Evolutionary conservation across 2,329 filamentous ascomycete genomes (phyloP).

Genomic region (Zymoseptoria crescenta): DNA sequence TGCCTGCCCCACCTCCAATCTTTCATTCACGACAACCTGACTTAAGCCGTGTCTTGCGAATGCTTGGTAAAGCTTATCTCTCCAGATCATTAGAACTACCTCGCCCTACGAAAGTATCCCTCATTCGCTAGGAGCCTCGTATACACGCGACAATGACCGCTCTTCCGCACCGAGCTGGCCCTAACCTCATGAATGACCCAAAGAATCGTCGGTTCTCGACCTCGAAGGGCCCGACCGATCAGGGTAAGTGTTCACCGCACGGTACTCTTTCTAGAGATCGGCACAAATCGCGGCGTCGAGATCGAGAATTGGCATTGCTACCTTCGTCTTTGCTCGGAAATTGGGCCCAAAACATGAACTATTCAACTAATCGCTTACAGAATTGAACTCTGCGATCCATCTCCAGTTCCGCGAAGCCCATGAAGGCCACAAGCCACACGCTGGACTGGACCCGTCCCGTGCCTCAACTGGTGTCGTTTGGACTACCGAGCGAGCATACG

Average conservation of each 20-base stretch:
- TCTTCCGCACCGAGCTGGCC: conserved; percentile 3
- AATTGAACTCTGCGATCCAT: conserved; percentile 76
- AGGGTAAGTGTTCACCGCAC: conserved; percentile 10
- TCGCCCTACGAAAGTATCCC: background rate
- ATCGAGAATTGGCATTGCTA: too few species aligned
- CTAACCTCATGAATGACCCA: conserved; percentile 1
- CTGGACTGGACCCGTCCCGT: conserved; percentile 78
- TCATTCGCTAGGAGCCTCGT: background rate
- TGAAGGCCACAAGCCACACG: conserved; percentile 83
- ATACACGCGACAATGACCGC: conserved; percentile 1
- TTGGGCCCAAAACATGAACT: conserved; percentile 5
- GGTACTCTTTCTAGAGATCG: background rate
- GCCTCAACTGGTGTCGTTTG: conserved; percentile 91
- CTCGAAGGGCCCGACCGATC: conserved; percentile 13
- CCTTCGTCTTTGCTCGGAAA: background rate
- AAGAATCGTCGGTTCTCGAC: conserved; percentile 13
- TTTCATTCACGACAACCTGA: background rate
- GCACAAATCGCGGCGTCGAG: background rate
- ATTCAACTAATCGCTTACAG: conserved; percentile 38
- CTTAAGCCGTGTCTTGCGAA: conserved; percentile 1
- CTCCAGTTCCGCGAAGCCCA: conserved; percentile 83
- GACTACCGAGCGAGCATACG: conserved; percentile 78
- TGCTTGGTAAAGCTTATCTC: background rate
- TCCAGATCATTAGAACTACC: background rate
- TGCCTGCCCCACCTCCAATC: background rate